These are phyloP conservation scores for Mytilinidion resinicola DNA, from an alignment of 495 filamentous ascomycete genomes.

Conservation along the genomic window DNA sequence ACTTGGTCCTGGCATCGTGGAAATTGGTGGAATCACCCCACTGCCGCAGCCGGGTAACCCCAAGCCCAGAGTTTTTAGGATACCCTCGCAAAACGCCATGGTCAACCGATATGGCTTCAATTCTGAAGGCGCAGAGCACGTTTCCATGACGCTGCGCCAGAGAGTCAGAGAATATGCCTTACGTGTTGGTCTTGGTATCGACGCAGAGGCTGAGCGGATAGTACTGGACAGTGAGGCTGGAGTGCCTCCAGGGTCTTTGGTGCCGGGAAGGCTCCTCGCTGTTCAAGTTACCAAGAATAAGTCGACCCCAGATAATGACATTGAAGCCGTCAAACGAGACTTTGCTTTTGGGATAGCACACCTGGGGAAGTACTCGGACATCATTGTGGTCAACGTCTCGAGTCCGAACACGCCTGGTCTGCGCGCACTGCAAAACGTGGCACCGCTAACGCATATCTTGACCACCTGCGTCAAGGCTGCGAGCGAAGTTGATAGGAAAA, in stretches of 20 bases:
- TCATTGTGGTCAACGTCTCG: slow-evolving; percentile 93
- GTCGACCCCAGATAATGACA: slow-evolving; percentile 71
- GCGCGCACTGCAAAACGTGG: slow-evolving; percentile 71
- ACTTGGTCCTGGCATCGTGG: slow-evolving; percentile 74
- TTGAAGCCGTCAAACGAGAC: slow-evolving; percentile 74
- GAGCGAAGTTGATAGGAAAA: slow-evolving; percentile 55
- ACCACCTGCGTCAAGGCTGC: slow-evolving; percentile 76
- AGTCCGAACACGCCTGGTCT: slow-evolving; percentile 93
- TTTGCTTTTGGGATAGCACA: slow-evolving; percentile 80
- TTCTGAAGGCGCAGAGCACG: slow-evolving; percentile 77
- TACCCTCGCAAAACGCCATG: slow-evolving; percentile 72
- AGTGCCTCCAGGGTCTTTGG: slow-evolving; percentile 66
- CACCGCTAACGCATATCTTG: slow-evolving; percentile 72
- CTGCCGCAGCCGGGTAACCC: slow-evolving; percentile 80
- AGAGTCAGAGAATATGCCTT: slow-evolving; percentile 72
- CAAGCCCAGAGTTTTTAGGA: slow-evolving; percentile 77
- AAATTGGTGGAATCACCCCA: slow-evolving; percentile 86
- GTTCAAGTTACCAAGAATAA: slow-evolving; percentile 99
- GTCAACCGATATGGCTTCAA: slow-evolving; percentile 97
- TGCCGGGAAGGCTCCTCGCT: slow-evolving; percentile 65
- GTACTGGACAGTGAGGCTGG: slow-evolving; percentile 65
- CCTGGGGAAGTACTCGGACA: slow-evolving; percentile 80
- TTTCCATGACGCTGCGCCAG: slow-evolving; percentile 72
- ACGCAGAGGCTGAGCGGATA: slow-evolving; percentile 56
- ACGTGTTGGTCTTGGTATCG: slow-evolving; percentile 55